Conservation (phyloP, 495 filamentous ascomycete species). For the Cercophora samala region DNA sequence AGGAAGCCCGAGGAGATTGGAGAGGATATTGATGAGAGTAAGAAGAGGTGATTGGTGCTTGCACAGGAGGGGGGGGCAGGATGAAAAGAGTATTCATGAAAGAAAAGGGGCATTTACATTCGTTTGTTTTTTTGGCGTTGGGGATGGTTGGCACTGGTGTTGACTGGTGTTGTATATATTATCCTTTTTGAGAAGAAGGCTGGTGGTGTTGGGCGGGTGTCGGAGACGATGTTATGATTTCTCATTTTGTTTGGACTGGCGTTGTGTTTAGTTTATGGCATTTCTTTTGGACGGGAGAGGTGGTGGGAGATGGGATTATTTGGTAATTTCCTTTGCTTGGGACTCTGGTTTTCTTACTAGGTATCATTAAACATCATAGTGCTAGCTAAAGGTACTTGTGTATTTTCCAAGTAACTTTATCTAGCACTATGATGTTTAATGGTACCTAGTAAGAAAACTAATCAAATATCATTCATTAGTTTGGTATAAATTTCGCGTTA, state of each 20-base stretch:
- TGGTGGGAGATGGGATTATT: background rate
- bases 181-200: slow-evolving; percentile 6
- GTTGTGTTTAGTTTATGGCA: background rate
- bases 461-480: too few relatives aligned
- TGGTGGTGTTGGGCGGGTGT: background rate
- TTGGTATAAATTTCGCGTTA: background rate
- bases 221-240: slow-evolving; percentile 13
- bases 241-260: slow-evolving; percentile 3
- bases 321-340: background rate
- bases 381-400: too few relatives aligned
- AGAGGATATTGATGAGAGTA: slow-evolving; percentile 46
- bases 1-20: slow-evolving; percentile 45
- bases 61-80: too few relatives aligned
- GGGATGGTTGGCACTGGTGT: background rate
- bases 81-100: background rate
- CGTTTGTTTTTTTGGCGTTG: background rate
- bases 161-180: background rate
- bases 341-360: background rate
- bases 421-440: too few relatives aligned
- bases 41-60: background rate
- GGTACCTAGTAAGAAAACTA: too few relatives aligned
- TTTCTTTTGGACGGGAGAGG: background rate
- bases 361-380: background rate
- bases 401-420: too few relatives aligned
- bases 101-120: background rate